Evolutionary conservation across 202 grass and related monocot species (phyloP).

Genomic region (Brachypodium distachyon): DNA sequence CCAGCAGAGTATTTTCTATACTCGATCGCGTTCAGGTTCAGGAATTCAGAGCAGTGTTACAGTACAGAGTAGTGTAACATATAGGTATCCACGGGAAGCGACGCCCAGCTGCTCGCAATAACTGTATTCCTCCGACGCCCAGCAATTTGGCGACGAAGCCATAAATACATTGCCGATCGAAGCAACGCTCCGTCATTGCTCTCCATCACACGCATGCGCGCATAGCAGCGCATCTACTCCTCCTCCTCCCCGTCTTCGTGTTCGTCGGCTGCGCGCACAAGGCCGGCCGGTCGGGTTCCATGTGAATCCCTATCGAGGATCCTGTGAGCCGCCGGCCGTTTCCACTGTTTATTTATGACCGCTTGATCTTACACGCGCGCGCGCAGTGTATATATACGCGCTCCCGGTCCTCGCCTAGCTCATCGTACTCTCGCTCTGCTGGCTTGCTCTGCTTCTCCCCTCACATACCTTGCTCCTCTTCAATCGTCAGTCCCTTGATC

Average conservation of each 20-base stretch:
- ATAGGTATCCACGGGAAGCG: constrained; percentile 21
- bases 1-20: background rate
- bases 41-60: background rate
- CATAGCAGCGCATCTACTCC: background rate
- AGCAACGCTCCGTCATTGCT: background rate
- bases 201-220: background rate
- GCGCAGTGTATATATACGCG: background rate
- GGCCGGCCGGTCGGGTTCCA: too few species aligned
- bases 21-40: background rate
- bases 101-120: constrained; percentile 1
- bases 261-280: background rate
- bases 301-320: constrained; percentile 29
- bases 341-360: constrained; percentile 9
- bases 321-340: constrained; percentile 19
- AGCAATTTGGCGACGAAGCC: background rate
- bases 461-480: background rate
- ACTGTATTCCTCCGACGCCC: background rate
- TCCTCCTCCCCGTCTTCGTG: background rate
- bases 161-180: constrained; percentile 9
- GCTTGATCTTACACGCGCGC: background rate
- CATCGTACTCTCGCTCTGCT: background rate
- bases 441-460: background rate
- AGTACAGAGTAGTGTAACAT: background rate
- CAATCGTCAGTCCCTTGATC: background rate
- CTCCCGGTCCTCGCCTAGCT: background rate